A percentile compares a stretch with the other conserved stretches of the same genome.
phyloP scores from a whole-genome alignment of 2,329 filamentous ascomycete species.

The Colletotrichum brevisporum region DNA sequence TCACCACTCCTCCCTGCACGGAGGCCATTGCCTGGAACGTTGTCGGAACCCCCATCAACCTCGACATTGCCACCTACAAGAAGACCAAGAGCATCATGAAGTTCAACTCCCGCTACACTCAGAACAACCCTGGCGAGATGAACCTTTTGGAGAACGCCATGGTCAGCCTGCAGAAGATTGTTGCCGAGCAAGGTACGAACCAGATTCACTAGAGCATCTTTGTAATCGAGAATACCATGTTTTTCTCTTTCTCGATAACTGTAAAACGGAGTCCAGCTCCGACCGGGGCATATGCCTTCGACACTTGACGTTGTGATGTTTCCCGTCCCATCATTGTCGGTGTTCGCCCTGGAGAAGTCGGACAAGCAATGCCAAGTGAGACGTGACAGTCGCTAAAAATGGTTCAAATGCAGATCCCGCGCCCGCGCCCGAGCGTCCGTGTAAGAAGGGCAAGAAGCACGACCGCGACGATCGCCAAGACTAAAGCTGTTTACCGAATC shows the following conservation, averaged over 20 bases:
- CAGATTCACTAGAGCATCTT: slow-evolving; percentile 22
- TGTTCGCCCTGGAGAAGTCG: too few species aligned
- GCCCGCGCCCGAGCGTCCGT: slow-evolving; percentile 4
- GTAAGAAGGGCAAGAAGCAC: slow-evolving; percentile 28
- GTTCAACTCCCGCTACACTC: slow-evolving; percentile 69
- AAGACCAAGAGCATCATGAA: slow-evolving; percentile 66
- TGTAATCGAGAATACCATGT: background rate
- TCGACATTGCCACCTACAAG: slow-evolving; percentile 66
- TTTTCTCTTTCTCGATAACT: background rate
- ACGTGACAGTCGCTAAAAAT: slow-evolving; percentile 28
- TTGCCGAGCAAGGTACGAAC: slow-evolving; percentile 23
- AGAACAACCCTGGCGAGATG: slow-evolving; percentile 61
- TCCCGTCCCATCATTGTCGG: background rate
- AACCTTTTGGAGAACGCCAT: slow-evolving; percentile 56
- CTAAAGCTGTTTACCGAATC: background rate
- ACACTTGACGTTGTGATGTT: background rate
- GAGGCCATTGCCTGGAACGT: slow-evolving; percentile 70
- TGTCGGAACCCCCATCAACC: slow-evolving; percentile 60
- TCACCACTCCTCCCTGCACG: slow-evolving; percentile 75
- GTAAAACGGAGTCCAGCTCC: too few species aligned
- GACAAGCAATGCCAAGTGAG: slow-evolving; percentile 16
- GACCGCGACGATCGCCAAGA: slow-evolving; percentile 17
- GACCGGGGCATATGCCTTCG: background rate
- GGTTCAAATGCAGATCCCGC: slow-evolving; percentile 10
- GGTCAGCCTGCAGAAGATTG: slow-evolving; percentile 27